These are phyloP conservation scores for Dactylellina leptospora DNA, from an alignment of 2,329 filamentous ascomycete genomes.

Conservation along the genomic window DNA sequence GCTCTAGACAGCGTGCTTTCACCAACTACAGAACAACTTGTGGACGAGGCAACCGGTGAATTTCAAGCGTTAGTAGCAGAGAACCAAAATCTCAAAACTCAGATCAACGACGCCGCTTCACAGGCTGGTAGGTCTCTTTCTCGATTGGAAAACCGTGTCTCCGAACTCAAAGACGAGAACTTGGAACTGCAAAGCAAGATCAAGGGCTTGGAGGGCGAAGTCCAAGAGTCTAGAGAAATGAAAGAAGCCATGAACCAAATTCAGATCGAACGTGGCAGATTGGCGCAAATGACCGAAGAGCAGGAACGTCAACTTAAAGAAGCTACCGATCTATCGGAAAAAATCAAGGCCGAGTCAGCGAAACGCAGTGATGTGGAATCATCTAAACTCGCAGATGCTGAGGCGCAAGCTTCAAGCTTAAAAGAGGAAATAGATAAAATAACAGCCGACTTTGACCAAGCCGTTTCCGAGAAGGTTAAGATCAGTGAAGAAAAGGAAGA, in stretches of 20 bases:
- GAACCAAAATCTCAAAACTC: slow-evolving; percentile 38
- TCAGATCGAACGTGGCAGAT: slow-evolving; percentile 38
- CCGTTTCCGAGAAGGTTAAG: slow-evolving; percentile 34
- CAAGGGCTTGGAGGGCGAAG: slow-evolving; percentile 24
- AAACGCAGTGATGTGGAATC: slow-evolving; percentile 32
- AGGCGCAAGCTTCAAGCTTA: slow-evolving; percentile 27
- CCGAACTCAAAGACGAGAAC: slow-evolving; percentile 44
- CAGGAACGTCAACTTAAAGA: slow-evolving; percentile 45
- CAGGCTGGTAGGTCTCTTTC: slow-evolving; percentile 41
- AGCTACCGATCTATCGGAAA: slow-evolving; percentile 17
- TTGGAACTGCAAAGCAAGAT: slow-evolving; percentile 27
- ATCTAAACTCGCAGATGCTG: slow-evolving; percentile 22
- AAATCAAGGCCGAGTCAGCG: slow-evolving; percentile 26
- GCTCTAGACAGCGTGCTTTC: neutral
- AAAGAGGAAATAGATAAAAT: slow-evolving; percentile 27
- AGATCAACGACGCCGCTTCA: slow-evolving; percentile 42
- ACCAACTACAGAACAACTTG: slow-evolving; percentile 17
- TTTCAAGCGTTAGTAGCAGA: slow-evolving; percentile 40
- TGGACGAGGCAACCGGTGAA: slow-evolving; percentile 49
- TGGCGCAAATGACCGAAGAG: slow-evolving; percentile 24
- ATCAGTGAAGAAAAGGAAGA: slow-evolving; percentile 16
- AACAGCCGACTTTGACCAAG: slow-evolving; percentile 27
- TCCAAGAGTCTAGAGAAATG: slow-evolving; percentile 38
- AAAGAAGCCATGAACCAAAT: slow-evolving; percentile 39
- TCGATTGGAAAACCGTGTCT: slow-evolving; percentile 43